Evolutionary conservation across 768 basidiomycete genomes (phyloP), one percentile per base, ranked within the genome.

Genomic region (Pulveroboletus sp.): DNA sequence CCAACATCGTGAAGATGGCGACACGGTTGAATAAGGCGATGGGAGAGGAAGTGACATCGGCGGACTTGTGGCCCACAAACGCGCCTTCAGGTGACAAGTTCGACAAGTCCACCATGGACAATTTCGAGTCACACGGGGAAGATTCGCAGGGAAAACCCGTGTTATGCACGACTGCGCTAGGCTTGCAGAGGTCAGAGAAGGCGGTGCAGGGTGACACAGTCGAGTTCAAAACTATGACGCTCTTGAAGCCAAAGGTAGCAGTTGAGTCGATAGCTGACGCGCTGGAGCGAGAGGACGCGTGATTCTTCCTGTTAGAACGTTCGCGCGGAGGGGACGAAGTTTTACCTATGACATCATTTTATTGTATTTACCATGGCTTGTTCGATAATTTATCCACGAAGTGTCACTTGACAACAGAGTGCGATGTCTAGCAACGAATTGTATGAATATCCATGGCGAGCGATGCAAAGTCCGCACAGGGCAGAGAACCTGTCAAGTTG

Each of bases 111-210:
- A 63, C 59, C 40, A 80, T 83, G 81, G 74, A 79, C 26, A 73
- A 76, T 46, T 71, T 72, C 5, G 67, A 77, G 51, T 60, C 61
- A 6, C 27, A 29, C 24, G 53, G 30, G 0, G 55, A 51, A 0
- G 49, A 41, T 16, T 54, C 43, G 13, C 50, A 52, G 6, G 61
- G 53, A 7, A 56, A 60, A 45, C 51, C 54, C 10, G 70, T 82
- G 5, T 56, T 83, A 17, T 82, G 82, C 55, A 81, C 81, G 39
- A 81, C 76, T 17, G 77, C 81, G 42, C 69, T 83, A 4, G 82
- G 81, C 3, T 66, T 83, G 29, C 65, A 68, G 39, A 60, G 71
- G 47, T 66, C 67, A 9, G 71, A 71, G 40, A 73, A 65, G 47
- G 45, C 67, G 17, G 57, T 55, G 16, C 59, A 70, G n/a, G 76